Conservation (phyloP, 257 asterid species). For the Lantana camara region DNA sequence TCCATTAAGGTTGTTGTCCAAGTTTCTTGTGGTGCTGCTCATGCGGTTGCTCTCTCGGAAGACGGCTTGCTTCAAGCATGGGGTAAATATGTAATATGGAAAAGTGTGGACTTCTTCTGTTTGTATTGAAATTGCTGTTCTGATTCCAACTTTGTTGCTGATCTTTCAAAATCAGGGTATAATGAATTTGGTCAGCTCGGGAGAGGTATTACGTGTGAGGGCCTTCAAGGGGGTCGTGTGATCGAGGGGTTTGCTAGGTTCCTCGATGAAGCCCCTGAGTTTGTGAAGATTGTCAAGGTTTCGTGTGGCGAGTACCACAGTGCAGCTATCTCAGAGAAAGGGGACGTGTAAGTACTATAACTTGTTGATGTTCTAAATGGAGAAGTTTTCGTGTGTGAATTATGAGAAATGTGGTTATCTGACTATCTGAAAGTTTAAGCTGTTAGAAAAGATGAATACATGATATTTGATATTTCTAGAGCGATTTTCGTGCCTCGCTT, state of each 20-base stretch:
- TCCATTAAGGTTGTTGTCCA: conserved; percentile 73
- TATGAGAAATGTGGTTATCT: conserved; percentile 27
- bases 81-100: conserved; percentile 49
- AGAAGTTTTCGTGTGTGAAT: conserved; percentile 32
- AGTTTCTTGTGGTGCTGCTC: conserved; percentile 98
- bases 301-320: conserved; percentile 97
- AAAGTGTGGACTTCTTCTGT: no score
- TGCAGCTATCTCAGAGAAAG: conserved; percentile 85
- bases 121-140: neutral
- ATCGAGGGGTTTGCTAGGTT: conserved; percentile 81
- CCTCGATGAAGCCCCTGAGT: conserved; percentile 97
- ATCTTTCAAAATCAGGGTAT: conserved; percentile 83
- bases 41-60: conserved; percentile 87
- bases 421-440: no score
- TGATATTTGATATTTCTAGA: no score
- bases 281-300: conserved; percentile 83
- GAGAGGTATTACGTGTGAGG: conserved; percentile 95
- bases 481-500: no score
- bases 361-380: no score
- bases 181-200: conserved; percentile 99
- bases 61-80: conserved; percentile 93
- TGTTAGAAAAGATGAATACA: no score
- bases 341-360: conserved; percentile 97
- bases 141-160: conserved; percentile 57
- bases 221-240: conserved; percentile 90